phyloP scores from a whole-genome alignment of 148 eudicot genomes.

The Drosera capensis region DNA sequence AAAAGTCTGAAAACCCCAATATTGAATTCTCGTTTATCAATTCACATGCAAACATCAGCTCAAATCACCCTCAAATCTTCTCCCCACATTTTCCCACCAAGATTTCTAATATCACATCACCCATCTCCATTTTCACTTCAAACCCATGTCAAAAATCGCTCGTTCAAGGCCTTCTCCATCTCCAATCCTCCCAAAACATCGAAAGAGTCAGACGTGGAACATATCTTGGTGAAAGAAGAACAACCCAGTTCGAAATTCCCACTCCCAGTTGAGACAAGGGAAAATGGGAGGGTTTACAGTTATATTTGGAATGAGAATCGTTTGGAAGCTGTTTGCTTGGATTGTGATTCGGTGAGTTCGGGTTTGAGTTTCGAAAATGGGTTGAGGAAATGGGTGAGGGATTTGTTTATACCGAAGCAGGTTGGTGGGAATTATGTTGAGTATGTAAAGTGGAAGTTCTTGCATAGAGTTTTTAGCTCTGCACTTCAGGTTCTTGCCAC shows the following conservation, averaged over 20 bases:
- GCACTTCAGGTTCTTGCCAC: constrained; percentile 98
- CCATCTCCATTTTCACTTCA: constrained; percentile 8
- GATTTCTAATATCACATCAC: background rate
- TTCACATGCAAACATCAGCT: too few relatives aligned
- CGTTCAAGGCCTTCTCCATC: constrained; percentile 16
- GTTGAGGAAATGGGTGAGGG: constrained; percentile 22
- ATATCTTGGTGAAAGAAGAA: constrained; percentile 10
- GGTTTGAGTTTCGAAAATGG: constrained; percentile 30
- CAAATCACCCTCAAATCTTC: too few relatives aligned
- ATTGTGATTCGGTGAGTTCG: constrained; percentile 10
- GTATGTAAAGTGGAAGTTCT: constrained; percentile 87
- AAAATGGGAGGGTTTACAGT: constrained; percentile 32
- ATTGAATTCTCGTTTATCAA: too few relatives aligned
- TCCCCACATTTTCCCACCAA: constrained; percentile 26
- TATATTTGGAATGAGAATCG: constrained; percentile 42
- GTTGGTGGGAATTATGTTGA: constrained; percentile 50
- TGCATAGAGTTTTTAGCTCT: constrained; percentile 84
- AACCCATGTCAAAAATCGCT: constrained; percentile 1
- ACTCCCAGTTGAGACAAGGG: constrained; percentile 44
- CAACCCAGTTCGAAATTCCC: constrained; percentile 10
- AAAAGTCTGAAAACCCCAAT: too few relatives aligned
- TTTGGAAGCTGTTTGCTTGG: constrained; percentile 35
- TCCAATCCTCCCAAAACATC: constrained; percentile 21
- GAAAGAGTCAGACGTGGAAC: constrained; percentile 8
- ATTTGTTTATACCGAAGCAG: constrained; percentile 63